phyloP scores from a whole-genome alignment of 768 basidiomycete species.

The Auricularia sp. region DNA sequence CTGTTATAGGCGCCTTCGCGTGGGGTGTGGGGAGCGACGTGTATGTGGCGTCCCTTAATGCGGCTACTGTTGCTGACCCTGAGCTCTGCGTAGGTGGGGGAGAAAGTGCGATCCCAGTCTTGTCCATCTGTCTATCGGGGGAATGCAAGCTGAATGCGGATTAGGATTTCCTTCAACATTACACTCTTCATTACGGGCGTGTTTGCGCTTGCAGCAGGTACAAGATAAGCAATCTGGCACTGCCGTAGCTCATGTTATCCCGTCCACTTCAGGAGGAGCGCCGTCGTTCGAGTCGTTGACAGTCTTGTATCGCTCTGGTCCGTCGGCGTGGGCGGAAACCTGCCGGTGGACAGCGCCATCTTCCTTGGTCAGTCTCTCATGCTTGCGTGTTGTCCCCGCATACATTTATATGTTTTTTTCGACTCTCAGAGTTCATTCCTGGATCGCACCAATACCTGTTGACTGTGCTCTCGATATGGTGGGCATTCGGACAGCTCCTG shows the following conservation, averaged over 20 bases:
- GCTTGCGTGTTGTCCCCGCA: background rate
- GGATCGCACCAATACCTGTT: conserved; percentile 66
- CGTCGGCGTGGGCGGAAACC: conserved; percentile 63
- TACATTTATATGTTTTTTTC: background rate
- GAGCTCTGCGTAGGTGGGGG: conserved; percentile 36
- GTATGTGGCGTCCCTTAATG: background rate
- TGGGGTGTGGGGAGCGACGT: conserved; percentile 63
- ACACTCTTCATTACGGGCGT: conserved; percentile 59
- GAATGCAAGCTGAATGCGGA: background rate
- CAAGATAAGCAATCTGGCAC: conserved; percentile 33
- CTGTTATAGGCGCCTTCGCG: conserved; percentile 57
- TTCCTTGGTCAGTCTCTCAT: conserved; percentile 43
- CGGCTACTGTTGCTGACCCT: background rate
- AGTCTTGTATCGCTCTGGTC: conserved; percentile 44
- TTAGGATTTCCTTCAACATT: conserved; percentile 57
- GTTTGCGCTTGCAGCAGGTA: conserved; percentile 57
- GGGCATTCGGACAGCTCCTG: conserved; percentile 66
- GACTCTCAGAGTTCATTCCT: conserved; percentile 52
- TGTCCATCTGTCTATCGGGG: background rate
- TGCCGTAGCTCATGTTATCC: conserved; percentile 15
- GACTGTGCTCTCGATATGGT: conserved; percentile 69
- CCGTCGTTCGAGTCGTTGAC: conserved; percentile 34
- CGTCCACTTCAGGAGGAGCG: conserved; percentile 2
- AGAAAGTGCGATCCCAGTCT: conserved; percentile 33
- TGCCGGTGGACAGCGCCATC: conserved; percentile 67